Percentiles rank a stretch among this genome's conserved stretches.
Conservation (phyloP, 495 filamentous ascomycete species). For the Aspergillus egyptiacus region DNA sequence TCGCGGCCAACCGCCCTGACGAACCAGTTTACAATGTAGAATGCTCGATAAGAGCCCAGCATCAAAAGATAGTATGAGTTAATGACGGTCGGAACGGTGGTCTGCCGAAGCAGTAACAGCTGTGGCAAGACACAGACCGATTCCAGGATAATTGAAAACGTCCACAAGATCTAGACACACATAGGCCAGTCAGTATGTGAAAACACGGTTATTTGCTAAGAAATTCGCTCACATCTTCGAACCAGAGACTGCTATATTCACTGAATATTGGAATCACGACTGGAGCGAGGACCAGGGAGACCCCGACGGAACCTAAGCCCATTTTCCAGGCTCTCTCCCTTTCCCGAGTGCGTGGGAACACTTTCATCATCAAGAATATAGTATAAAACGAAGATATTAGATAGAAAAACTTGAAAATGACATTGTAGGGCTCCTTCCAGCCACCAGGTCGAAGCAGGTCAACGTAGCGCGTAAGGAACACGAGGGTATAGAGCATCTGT, state of each 20-base stretch:
- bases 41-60: constrained; percentile 79
- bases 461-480: constrained; percentile 83
- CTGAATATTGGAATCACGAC: constrained; percentile 61
- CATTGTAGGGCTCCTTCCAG: constrained; percentile 56
- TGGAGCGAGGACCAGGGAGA: constrained; percentile 55
- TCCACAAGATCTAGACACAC: constrained; percentile 59
- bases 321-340: constrained; percentile 88
- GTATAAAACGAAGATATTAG: constrained; percentile 81
- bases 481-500: constrained; percentile 77
- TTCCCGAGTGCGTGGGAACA: constrained; percentile 84
- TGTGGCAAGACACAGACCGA: constrained; percentile 88
- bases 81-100: constrained; percentile 91
- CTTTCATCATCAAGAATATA: constrained; percentile 75
- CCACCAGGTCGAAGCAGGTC: constrained; percentile 58
- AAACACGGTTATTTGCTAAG: neutral
- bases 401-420: constrained; percentile 81
- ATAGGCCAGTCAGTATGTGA: constrained; percentile 6
- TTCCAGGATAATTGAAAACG: constrained; percentile 86
- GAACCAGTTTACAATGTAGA: constrained; percentile 95
- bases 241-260: constrained; percentile 29
- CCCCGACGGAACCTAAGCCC: constrained; percentile 56
- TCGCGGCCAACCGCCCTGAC: constrained; percentile 54
- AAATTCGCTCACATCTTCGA: constrained; percentile 49
- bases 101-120: constrained; percentile 85
- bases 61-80: constrained; percentile 89